Conservation (phyloP, 331 rosid species). For the Pyracantha coccinea region DNA sequence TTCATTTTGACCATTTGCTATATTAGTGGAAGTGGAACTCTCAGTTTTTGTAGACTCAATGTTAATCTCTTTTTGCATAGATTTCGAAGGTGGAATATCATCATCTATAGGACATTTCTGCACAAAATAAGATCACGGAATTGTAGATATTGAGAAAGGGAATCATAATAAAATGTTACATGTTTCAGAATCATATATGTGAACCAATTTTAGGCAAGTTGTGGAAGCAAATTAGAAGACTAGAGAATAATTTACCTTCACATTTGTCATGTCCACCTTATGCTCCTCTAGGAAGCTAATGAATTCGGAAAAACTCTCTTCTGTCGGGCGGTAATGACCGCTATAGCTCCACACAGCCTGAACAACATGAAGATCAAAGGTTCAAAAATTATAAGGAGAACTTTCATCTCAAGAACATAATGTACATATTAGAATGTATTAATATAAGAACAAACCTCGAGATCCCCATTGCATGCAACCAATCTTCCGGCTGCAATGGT, state of each 20-base stretch:
- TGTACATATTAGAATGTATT: not conserved
- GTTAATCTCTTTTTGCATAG: not conserved
- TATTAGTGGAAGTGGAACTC: slow-evolving; percentile 5
- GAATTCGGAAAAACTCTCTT: slow-evolving; percentile 55
- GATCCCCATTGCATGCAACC: slow-evolving; percentile 51
- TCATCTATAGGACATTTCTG: slow-evolving; percentile 58
- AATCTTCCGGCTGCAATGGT: slow-evolving; percentile 78
- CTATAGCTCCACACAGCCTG: slow-evolving; percentile 90
- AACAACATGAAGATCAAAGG: slow-evolving; percentile 3
- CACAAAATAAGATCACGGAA: not conserved
- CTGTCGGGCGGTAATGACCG: slow-evolving; percentile 80
- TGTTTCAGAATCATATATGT: not conserved
- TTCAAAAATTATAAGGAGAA: not conserved
- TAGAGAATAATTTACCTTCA: slow-evolving; percentile 41
- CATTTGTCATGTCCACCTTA: slow-evolving; percentile 59
- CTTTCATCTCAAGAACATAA: not conserved
- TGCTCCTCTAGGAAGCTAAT: slow-evolving; percentile 50
- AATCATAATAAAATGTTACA: not conserved
- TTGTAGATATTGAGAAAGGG: not conserved
- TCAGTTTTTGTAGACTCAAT: not conserved
- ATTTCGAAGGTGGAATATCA: slow-evolving; percentile 36
- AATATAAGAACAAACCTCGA: slow-evolving; percentile 29
- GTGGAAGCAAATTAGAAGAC: not conserved
- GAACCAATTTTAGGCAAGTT: not conserved
- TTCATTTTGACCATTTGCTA: slow-evolving; percentile 5